A percentile compares a stretch with the other conserved stretches of the same genome.
phyloP scores from a whole-genome alignment of 352 stramenopile species.

The Phytophthora pinifolia region DNA sequence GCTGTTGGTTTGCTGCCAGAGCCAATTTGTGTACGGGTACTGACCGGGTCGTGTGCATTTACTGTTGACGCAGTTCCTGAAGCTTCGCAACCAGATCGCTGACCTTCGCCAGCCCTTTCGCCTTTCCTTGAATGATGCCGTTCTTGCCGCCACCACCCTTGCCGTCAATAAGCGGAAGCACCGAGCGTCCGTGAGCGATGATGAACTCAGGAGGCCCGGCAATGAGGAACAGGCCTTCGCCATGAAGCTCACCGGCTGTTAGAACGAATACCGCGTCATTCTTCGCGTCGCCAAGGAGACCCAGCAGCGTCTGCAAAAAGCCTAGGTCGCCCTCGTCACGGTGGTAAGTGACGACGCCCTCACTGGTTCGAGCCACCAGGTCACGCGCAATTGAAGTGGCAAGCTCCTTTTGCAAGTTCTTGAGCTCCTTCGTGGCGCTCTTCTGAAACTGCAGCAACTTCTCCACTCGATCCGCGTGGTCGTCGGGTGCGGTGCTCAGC shows the following conservation, averaged over 20 bases:
- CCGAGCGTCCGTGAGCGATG: slow-evolving; percentile 46
- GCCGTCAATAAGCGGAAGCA: slow-evolving; percentile 62
- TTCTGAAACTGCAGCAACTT: slow-evolving; percentile 72
- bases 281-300: slow-evolving; percentile 45
- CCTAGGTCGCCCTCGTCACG: slow-evolving; percentile 59
- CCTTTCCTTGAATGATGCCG: slow-evolving; percentile 79
- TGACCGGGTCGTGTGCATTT: no score
- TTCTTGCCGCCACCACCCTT: slow-evolving; percentile 80
- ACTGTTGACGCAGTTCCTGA: slow-evolving; percentile 36
- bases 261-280: slow-evolving; percentile 47
- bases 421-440: slow-evolving; percentile 59
- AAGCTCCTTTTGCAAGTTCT: slow-evolving; percentile 73
- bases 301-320: slow-evolving; percentile 67
- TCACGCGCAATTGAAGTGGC: slow-evolving; percentile 48
- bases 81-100: slow-evolving; percentile 47
- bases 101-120: slow-evolving; percentile 55
- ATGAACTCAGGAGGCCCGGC: slow-evolving; percentile 62
- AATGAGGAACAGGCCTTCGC: slow-evolving; percentile 72
- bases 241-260: slow-evolving; percentile 44
- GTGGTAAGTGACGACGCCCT: slow-evolving; percentile 53
- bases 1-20: no score
- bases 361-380: slow-evolving; percentile 31
- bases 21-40: no score
- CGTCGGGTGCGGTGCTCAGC: slow-evolving; percentile 60
- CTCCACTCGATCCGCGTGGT: slow-evolving; percentile 65